Evolutionary conservation across 176 grass and related monocot species (phyloP).

Genomic region (Cenchrus purpureus): DNA sequence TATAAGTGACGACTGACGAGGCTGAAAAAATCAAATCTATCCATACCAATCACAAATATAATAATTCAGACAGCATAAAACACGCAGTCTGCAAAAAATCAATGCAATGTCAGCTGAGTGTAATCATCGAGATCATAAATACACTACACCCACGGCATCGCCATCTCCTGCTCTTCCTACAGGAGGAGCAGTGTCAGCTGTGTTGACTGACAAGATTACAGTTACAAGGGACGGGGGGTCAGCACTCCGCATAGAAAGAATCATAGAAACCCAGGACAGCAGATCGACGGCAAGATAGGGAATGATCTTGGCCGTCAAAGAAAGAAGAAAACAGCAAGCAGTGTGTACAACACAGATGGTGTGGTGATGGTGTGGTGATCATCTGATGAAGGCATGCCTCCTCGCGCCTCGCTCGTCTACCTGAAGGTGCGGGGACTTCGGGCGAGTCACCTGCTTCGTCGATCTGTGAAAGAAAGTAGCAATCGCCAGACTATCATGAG

Average conservation of each 20-base stretch:
- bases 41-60: too few species aligned
- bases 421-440: slow-evolving; percentile 71
- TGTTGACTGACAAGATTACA: slow-evolving; percentile 33
- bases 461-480: slow-evolving; percentile 50
- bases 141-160: background rate
- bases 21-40: background rate
- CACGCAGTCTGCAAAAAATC: background rate
- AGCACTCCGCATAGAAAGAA: slow-evolving; percentile 34
- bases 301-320: slow-evolving; percentile 22
- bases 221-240: slow-evolving; percentile 13
- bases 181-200: slow-evolving; percentile 40
- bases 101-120: background rate
- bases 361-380: slow-evolving; percentile 16
- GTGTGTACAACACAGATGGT: background rate
- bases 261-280: background rate
- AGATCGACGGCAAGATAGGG: slow-evolving; percentile 24
- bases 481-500: background rate
- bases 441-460: slow-evolving; percentile 66
- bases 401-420: slow-evolving; percentile 64
- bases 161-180: slow-evolving; percentile 2
- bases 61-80: too few species aligned
- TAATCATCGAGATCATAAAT: background rate
- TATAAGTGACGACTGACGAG: background rate
- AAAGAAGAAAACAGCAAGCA: background rate
- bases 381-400: slow-evolving; percentile 73